Conservation (phyloP, 768 basidiomycete genomes). For the Crucibulum laeve region DNA sequence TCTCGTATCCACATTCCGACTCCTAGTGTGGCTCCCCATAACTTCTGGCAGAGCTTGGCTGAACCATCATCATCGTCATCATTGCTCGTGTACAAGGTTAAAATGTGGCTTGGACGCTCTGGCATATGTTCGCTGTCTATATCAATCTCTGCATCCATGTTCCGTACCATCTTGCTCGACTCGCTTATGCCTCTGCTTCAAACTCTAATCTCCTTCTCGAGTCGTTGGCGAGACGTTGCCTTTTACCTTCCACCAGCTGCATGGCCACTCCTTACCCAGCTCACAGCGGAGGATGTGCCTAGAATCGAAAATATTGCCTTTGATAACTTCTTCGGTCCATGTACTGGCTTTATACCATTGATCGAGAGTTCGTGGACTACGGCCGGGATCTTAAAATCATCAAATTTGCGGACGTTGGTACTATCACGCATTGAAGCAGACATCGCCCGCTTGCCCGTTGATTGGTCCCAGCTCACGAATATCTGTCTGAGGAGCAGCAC, state of each 20-base stretch:
- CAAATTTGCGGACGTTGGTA: no score
- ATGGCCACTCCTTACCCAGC: neutral
- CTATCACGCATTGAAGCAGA: no score
- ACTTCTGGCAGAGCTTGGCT: neutral
- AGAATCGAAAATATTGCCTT: no score
- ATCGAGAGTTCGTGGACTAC: no score
- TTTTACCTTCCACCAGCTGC: neutral
- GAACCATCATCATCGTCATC: no score
- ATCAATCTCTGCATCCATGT: neutral
- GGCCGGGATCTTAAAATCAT: no score
- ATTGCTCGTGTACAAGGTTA: neutral
- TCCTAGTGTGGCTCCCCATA: neutral
- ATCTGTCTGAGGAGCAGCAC: no score
- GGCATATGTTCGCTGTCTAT: neutral
- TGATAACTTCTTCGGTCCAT: no score
- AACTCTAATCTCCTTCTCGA: neutral
- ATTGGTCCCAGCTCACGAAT: no score
- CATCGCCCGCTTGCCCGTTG: no score
- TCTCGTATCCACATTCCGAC: conserved; percentile 3
- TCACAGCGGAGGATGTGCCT: no score
- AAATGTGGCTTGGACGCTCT: neutral
- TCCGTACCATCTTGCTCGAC: neutral
- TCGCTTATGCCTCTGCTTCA: neutral
- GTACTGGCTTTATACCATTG: no score
- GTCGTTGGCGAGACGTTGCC: neutral